Conservation (phyloP, 2,329 filamentous ascomycete species). For the Gyromitra esculenta region DNA sequence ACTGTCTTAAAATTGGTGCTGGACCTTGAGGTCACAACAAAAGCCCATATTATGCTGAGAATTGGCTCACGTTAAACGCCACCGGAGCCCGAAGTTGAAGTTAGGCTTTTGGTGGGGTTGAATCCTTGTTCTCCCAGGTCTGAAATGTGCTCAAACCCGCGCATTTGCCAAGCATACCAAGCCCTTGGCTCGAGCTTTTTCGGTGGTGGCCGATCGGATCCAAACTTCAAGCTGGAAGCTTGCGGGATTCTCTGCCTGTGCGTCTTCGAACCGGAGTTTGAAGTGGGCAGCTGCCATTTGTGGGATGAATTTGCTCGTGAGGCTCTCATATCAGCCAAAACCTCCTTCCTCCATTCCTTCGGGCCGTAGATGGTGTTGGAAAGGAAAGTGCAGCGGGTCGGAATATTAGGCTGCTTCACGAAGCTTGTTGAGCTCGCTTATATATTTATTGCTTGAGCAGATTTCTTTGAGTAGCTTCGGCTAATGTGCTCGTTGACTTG, state of each 20-base stretch:
- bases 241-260: conserved; percentile 5
- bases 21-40: not conserved
- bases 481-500: conserved; percentile 7
- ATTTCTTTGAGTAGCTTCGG: not conserved
- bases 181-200: conserved; percentile 11
- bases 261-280: conserved; percentile 13
- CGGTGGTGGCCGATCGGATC: conserved; percentile 10
- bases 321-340: not conserved
- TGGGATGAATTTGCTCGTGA: conserved; percentile 16
- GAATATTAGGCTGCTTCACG: no score
- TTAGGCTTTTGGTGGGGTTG: conserved; percentile 21
- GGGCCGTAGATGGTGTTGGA: not conserved
- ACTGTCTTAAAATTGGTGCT: not conserved
- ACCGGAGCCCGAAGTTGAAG: conserved; percentile 7
- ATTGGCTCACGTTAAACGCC: conserved; percentile 13
- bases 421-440: not conserved
- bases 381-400: not conserved
- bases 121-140: not conserved
- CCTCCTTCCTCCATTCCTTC: not conserved
- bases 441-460: conserved; percentile 6
- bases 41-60: not conserved
- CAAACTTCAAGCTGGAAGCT: conserved; percentile 14
- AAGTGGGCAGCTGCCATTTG: conserved; percentile 16
- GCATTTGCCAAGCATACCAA: conserved; percentile 19
- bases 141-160: conserved; percentile 39